A percentile compares a stretch with the other conserved stretches of the same genome.
These are phyloP conservation scores for Boeremia exigua DNA, from an alignment of 2,329 filamentous ascomycete genomes.

Conservation along the genomic window DNA sequence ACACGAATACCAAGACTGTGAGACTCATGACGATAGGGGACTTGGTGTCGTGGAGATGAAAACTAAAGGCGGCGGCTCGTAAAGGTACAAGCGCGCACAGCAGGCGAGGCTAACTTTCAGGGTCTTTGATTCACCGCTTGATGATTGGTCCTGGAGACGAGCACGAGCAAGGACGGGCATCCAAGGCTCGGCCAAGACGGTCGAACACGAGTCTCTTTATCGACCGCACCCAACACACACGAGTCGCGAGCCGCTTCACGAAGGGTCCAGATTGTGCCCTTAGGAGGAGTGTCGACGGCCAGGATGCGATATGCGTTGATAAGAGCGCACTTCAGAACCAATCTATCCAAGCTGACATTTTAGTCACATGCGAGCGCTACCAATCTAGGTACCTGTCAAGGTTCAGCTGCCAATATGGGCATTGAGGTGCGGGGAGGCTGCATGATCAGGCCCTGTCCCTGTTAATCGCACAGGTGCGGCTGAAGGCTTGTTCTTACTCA, in stretches of 20 bases:
- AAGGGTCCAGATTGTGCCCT: not conserved
- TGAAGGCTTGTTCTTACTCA: conserved; percentile 4
- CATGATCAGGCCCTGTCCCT: not conserved
- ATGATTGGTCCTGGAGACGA: conserved; percentile 8
- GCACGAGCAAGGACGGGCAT: not conserved
- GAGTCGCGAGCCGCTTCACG: not conserved
- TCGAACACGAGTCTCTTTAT: conserved; percentile 5
- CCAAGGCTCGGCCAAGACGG: conserved; percentile 3
- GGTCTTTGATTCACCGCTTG: not conserved
- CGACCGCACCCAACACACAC: not conserved
- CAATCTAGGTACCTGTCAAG: not conserved
- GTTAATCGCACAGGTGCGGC: conserved; percentile 5
- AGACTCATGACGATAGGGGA: conserved; percentile 6
- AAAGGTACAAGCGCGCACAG: not conserved
- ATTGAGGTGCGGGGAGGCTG: conserved; percentile 1
- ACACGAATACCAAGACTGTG: not conserved
- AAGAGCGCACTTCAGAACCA: not conserved
- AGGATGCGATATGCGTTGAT: not conserved
- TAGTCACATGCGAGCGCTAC: not conserved
- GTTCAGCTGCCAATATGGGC: conserved; percentile 10
- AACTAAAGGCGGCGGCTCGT: not conserved
- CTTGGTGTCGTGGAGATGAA: conserved; percentile 1
- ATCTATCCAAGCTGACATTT: not conserved
- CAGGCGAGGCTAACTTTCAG: conserved; percentile 2
- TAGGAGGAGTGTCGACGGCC: not conserved